These are phyloP conservation scores for Colletotrichum magnum DNA, from an alignment of 2,329 filamentous ascomycete species.

Conservation along the genomic window DNA sequence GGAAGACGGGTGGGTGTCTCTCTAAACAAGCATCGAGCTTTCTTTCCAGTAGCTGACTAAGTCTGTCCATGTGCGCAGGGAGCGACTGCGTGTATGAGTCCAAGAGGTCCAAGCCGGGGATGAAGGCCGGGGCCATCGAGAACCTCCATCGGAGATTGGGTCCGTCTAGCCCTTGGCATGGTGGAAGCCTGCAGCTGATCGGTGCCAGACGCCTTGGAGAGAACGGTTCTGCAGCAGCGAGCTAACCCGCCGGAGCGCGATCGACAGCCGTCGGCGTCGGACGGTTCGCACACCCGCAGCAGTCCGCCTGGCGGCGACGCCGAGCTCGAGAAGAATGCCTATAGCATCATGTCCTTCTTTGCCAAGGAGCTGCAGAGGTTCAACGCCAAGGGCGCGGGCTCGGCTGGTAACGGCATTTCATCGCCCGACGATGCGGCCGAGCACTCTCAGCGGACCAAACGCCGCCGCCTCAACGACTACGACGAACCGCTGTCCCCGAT, in stretches of 20 bases:
- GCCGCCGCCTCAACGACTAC: neutral
- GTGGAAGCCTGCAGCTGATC: neutral
- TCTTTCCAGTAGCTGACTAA: neutral
- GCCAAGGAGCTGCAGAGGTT: slow-evolving; percentile 27
- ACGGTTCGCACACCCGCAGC: slow-evolving; percentile 1
- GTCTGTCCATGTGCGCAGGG: slow-evolving; percentile 3
- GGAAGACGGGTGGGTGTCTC: slow-evolving; percentile 30
- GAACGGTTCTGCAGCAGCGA: slow-evolving; percentile 18
- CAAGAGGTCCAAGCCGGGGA: slow-evolving; percentile 52
- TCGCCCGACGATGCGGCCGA: neutral
- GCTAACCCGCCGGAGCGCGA: slow-evolving; percentile 3
- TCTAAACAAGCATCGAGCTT: too few species aligned
- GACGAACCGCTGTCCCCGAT: neutral
- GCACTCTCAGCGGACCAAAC: neutral
- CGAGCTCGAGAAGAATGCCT: slow-evolving; percentile 23
- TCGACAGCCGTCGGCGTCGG: neutral
- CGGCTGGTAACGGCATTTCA: neutral
- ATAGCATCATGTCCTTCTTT: slow-evolving; percentile 36
- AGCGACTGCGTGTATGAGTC: slow-evolving; percentile 49
- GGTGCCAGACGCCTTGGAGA: slow-evolving; percentile 41
- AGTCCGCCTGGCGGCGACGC: neutral
- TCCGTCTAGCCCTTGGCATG: slow-evolving; percentile 8
- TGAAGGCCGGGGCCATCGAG: slow-evolving; percentile 55
- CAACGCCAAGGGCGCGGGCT: slow-evolving; percentile 2
- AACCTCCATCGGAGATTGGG: slow-evolving; percentile 52